Percentiles rank a stretch among this genome's conserved stretches.
Conservation (phyloP, 139 green algal species). For the Chlorella sp. region DNA sequence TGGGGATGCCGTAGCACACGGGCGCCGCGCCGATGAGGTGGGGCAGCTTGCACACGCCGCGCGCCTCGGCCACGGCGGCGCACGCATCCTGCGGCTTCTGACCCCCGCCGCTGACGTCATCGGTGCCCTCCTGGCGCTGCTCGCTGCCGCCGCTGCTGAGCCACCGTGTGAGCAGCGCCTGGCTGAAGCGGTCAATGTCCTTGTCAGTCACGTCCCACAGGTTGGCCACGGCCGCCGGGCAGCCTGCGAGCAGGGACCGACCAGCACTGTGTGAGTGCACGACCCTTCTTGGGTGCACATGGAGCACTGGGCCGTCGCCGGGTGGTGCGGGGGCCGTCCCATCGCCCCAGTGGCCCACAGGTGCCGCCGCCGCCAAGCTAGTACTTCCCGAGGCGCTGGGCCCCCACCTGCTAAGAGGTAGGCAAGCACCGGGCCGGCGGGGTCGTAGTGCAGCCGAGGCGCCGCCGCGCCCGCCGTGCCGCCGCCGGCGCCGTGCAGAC, state of each 20-base stretch:
- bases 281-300: too few species aligned
- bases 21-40: conserved; percentile 85
- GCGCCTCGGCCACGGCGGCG: conserved; percentile 45
- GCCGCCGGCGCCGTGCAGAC: too few species aligned
- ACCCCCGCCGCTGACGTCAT: neutral
- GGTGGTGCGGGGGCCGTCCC: too few species aligned
- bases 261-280: too few species aligned
- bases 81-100: conserved; percentile 20
- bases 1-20: conserved; percentile 90
- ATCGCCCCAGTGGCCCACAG: too few species aligned
- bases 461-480: too few species aligned
- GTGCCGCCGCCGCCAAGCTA: too few species aligned
- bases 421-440: conserved; percentile 61
- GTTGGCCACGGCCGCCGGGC: conserved; percentile 82
- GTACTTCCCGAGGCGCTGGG: too few species aligned
- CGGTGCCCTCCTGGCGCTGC: neutral
- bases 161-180: conserved; percentile 69
- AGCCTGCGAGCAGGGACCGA: conserved; percentile 53
- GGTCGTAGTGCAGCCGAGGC: conserved; percentile 62
- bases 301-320: too few species aligned
- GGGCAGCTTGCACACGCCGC: conserved; percentile 74
- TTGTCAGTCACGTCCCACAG: conserved; percentile 97
- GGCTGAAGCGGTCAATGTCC: conserved; percentile 91
- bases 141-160: conserved; percentile 19
- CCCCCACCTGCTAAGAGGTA: conserved; percentile 80